Percentiles rank a stretch among this genome's conserved stretches.
Evolutionary conservation across 2,329 filamentous ascomycete genomes (phyloP).

Genomic region (Neodidymelliopsis sp.): DNA sequence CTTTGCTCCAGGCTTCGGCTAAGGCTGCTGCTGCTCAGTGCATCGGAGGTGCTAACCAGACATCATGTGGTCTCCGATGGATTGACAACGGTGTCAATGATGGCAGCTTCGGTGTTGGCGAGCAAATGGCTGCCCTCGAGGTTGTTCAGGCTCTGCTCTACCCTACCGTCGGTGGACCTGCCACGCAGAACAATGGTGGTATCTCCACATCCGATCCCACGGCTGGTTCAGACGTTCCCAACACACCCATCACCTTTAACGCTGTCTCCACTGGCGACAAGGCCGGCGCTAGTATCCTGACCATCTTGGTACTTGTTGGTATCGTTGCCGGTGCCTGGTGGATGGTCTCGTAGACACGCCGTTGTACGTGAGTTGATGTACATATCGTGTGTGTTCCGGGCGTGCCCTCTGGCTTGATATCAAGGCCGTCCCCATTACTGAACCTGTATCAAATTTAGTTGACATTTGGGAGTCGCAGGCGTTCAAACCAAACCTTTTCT

Average conservation of each 20-base stretch:
- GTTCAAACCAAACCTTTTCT: constrained; percentile 2
- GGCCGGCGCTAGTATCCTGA: constrained; percentile 73
- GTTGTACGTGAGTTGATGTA: not conserved
- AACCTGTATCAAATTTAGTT: constrained; percentile 13
- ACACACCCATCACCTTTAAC: constrained; percentile 38
- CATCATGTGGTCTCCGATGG: constrained; percentile 58
- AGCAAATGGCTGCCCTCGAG: constrained; percentile 67
- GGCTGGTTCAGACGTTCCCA: constrained; percentile 46
- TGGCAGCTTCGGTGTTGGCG: constrained; percentile 61
- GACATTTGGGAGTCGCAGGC: constrained; percentile 14
- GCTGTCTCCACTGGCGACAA: constrained; percentile 66
- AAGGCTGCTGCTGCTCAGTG: constrained; percentile 63
- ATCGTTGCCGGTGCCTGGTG: constrained; percentile 65
- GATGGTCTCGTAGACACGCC: constrained; percentile 53
- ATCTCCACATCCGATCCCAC: constrained; percentile 57
- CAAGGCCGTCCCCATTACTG: not conserved
- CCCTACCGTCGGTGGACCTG: constrained; percentile 38
- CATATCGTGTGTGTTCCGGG: not conserved
- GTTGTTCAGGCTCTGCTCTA: constrained; percentile 59
- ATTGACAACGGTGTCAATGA: constrained; percentile 53
- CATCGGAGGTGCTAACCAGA: constrained; percentile 56
- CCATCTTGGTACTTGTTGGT: constrained; percentile 62
- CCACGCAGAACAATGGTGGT: constrained; percentile 61
- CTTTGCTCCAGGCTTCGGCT: constrained; percentile 63
- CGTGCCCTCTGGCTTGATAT: not conserved